Evolutionary conservation across 2,329 filamentous ascomycete genomes (phyloP).

Genomic region (Fusarium nodosum): DNA sequence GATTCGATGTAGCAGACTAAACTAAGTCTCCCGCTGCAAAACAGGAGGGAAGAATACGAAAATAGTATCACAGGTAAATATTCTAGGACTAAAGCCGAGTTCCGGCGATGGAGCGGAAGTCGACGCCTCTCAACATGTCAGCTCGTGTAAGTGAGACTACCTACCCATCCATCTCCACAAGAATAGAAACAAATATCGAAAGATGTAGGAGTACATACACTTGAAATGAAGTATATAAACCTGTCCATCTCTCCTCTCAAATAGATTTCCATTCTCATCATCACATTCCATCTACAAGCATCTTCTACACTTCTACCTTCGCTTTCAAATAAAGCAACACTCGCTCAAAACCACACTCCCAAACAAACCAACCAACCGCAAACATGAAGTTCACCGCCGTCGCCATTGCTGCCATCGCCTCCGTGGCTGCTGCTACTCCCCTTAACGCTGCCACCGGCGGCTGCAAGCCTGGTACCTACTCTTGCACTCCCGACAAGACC

Average conservation of each 20-base stretch:
- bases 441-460: constrained; percentile 15
- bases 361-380: constrained; percentile 17
- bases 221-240: constrained; percentile 31
- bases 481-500: constrained; percentile 46
- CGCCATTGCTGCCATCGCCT: constrained; percentile 43
- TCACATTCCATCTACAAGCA: constrained; percentile 2
- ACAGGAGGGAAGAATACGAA: not conserved
- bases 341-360: constrained; percentile 19
- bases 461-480: constrained; percentile 56
- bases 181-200: constrained; percentile 21
- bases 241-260: not conserved
- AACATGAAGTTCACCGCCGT: constrained; percentile 53
- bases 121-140: constrained; percentile 17
- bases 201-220: not conserved
- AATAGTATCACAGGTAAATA: constrained; percentile 12
- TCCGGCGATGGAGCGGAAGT: constrained; percentile 4
- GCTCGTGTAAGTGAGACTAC: constrained; percentile 27
- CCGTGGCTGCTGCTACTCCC: constrained; percentile 40
- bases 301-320: constrained; percentile 17
- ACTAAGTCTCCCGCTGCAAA: not conserved
- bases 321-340: constrained; percentile 14
- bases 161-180: not conserved
- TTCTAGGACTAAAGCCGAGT: constrained; percentile 8
- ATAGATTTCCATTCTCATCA: constrained; percentile 13
- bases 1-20: not conserved